Base-by-base conservation (phyloP, 176 grass and related monocot genomes). In the Microstegium vimineum region DNA sequence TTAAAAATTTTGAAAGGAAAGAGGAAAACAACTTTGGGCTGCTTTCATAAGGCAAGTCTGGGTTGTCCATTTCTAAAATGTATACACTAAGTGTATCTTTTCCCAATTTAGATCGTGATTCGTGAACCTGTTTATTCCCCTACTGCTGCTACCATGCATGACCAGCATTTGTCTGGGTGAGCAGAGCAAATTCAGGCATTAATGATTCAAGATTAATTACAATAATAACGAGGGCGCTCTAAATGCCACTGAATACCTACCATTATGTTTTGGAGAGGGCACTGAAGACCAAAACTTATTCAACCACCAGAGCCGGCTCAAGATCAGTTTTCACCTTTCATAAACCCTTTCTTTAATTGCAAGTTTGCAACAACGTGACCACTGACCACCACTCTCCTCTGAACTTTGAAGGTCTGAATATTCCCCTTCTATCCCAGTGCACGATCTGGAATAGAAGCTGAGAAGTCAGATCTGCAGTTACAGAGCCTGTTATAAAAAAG, bases 401-500 rank as follows among this genome's bases (percentile, higher is more conserved):
- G 41, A 72, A 5, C 69, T 46, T 33, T 74, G 10, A n/a, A 13
- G 46, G 72, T 37, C 71, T 85, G 77, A 82, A 72, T 89, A 85
- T 85, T 76, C 77, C 33, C 64, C 77, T 89, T 85, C 77, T 54
- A 89, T 69, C 26, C 71, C 41, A 42, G 0, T 33, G 82, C 71
- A 81, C 77, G 82, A 89, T 89, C 77, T 89, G 71, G 71, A 85
- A 89, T 82, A 26, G 82, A 85, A 89, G 72, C 54, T 47, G 33
- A 33, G 25, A 81, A 81, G 82, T 89, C 72, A 85, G 77, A 89
- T 69, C 76, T 81, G 76, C 54, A 77, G 82, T 81, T 76, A 89
- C 82, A 89, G 59, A 28, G 16, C 62, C 60, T 68, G 37, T 23
- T 72, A 73, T 54, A 65, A 76, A 69, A 16, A 65, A 78, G 36